phyloP scores from a whole-genome alignment of 805 yeast genomes.

The Starmerella davenportii region DNA sequence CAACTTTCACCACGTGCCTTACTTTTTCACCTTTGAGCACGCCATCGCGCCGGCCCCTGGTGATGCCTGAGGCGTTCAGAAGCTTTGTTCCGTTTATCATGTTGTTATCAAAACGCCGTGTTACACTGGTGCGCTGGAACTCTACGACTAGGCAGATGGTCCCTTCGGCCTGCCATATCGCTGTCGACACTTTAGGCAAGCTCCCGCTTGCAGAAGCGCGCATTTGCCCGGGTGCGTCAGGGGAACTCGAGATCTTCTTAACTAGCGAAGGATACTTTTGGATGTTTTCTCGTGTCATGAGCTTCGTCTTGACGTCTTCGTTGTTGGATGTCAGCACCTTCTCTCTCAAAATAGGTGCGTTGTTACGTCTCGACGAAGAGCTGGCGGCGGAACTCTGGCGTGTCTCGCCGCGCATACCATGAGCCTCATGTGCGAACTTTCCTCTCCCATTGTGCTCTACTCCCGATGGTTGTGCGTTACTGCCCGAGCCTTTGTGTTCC shows the following conservation, averaged over 20 bases:
- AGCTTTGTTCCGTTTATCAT: conserved; percentile 20
- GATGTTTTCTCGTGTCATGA: conserved; percentile 1
- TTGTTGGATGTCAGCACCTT: not conserved
- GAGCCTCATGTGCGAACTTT: no score
- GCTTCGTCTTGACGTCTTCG: not conserved
- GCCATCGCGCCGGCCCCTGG: conserved; percentile 18
- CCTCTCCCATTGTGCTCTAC: no score
- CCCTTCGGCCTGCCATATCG: conserved; percentile 15
- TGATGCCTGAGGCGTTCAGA: conserved; percentile 13
- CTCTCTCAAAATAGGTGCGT: not conserved
- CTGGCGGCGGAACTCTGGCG: no score
- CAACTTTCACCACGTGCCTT: conserved; percentile 17
- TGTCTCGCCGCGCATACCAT: no score
- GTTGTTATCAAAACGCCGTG: conserved; percentile 18
- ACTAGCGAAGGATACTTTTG: not conserved
- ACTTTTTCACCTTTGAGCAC: conserved; percentile 15
- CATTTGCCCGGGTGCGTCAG: not conserved
- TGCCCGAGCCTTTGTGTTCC: no score
- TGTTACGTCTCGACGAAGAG: no score
- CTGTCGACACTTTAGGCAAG: conserved; percentile 8
- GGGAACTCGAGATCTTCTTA: not conserved
- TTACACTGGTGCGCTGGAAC: conserved; percentile 6
- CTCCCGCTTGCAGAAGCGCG: not conserved
- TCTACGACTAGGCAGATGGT: conserved; percentile 16
- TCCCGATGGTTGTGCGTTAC: no score